phyloP scores from a whole-genome alignment of 164 flowering plant genomes.

The Platanus orientalis region DNA sequence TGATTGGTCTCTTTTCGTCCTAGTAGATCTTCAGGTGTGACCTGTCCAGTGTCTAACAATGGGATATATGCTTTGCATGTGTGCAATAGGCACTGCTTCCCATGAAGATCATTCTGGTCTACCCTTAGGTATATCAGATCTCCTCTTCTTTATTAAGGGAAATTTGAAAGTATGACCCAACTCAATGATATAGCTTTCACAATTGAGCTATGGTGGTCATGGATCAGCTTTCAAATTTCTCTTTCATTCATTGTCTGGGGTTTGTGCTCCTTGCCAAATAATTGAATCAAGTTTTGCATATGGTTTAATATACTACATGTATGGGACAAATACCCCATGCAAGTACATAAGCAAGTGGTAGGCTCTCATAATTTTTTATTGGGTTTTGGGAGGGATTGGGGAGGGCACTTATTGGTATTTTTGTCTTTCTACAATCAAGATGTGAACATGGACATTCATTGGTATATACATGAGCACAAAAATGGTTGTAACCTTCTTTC shows the following conservation, averaged over 20 bases:
- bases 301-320: too few species aligned
- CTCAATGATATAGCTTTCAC: background rate
- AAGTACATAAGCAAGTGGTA: too few species aligned
- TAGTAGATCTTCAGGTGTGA: too few species aligned
- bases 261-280: too few species aligned
- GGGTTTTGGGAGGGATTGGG: too few species aligned
- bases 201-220: background rate
- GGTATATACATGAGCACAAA: conserved; percentile 2
- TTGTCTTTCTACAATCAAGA: background rate
- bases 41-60: background rate
- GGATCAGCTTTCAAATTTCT: too few species aligned
- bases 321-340: too few species aligned
- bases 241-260: too few species aligned
- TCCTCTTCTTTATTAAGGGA: background rate
- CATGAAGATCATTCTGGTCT: background rate
- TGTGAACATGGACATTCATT: background rate
- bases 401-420: background rate
- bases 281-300: too few species aligned
- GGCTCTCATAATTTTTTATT: too few species aligned
- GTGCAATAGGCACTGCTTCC: background rate
- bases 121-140: background rate
- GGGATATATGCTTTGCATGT: background rate
- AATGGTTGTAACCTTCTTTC: too few species aligned
- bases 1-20: too few species aligned
- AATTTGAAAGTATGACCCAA: background rate